Conservation (phyloP, 305 asterid genomes). For the Salvia sclarea region DNA sequence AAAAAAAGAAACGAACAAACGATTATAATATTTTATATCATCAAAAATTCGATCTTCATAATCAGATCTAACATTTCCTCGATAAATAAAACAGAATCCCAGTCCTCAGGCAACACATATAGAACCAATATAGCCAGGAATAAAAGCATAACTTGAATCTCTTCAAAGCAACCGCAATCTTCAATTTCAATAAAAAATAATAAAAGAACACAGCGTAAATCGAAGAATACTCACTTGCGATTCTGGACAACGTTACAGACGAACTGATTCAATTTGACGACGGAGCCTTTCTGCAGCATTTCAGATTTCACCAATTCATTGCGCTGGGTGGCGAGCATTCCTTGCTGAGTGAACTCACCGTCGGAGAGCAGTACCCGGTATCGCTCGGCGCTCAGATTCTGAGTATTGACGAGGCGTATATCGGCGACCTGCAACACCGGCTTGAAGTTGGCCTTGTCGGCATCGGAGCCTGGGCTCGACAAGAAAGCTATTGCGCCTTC, state of each 20-base stretch:
- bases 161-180: neutral
- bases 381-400: constrained; percentile 54
- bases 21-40: neutral
- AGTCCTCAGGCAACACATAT: neutral
- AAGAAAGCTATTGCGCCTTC: constrained; percentile 60
- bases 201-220: neutral
- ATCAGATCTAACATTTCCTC: neutral
- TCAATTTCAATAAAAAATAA: neutral
- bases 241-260: constrained; percentile 61
- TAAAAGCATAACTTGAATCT: neutral
- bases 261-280: constrained; percentile 62
- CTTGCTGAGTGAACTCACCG: constrained; percentile 62
- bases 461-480: constrained; percentile 43
- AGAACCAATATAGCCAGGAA: neutral
- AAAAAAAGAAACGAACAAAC: neutral
- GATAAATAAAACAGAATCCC: neutral
- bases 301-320: constrained; percentile 60
- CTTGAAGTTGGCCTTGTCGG: constrained; percentile 35
- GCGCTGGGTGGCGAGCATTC: constrained; percentile 79
- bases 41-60: constrained; percentile 17
- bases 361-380: constrained; percentile 73
- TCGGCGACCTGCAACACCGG: constrained; percentile 78
- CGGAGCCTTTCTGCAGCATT: constrained; percentile 64
- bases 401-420: constrained; percentile 53
- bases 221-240: constrained; percentile 49